phyloP scores from a whole-genome alignment of 306 rosid species.

The Cucurbita pepo region DNA sequence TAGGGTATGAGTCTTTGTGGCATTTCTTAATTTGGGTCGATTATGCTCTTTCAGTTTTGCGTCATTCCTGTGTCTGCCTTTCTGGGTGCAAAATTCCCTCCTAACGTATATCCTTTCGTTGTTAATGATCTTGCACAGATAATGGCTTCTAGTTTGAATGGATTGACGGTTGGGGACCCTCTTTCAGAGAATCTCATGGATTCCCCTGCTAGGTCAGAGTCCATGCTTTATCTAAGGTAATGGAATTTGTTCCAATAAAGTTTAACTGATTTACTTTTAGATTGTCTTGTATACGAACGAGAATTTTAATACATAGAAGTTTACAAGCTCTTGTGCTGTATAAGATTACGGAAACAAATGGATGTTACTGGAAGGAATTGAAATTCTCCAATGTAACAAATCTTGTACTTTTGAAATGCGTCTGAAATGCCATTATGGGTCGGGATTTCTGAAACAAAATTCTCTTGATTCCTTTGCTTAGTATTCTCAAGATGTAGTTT shows the following conservation, averaged over 20 bases:
- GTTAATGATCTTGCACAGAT: constrained; percentile 27
- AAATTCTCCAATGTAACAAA: neutral
- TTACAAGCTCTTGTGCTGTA: neutral
- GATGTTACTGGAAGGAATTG: neutral
- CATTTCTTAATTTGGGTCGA: neutral
- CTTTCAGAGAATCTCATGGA: constrained; percentile 88
- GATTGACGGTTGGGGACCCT: constrained; percentile 89
- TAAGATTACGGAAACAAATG: neutral
- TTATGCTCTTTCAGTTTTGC: neutral
- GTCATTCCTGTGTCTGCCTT: neutral
- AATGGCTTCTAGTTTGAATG: constrained; percentile 97
- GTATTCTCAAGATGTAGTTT: neutral
- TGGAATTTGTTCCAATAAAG: neutral
- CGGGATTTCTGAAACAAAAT: neutral
- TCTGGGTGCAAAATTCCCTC: neutral
- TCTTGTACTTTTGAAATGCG: neutral
- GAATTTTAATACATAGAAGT: neutral
- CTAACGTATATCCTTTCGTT: neutral
- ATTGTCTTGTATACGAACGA: neutral
- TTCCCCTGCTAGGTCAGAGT: constrained; percentile 88
- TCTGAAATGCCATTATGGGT: neutral
- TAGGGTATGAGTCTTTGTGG: neutral
- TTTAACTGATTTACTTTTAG: neutral
- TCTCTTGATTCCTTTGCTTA: neutral
- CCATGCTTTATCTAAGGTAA: constrained; percentile 58